Evolutionary conservation across 495 filamentous ascomycete species (phyloP).

Genomic region (Penicillium parvum): DNA sequence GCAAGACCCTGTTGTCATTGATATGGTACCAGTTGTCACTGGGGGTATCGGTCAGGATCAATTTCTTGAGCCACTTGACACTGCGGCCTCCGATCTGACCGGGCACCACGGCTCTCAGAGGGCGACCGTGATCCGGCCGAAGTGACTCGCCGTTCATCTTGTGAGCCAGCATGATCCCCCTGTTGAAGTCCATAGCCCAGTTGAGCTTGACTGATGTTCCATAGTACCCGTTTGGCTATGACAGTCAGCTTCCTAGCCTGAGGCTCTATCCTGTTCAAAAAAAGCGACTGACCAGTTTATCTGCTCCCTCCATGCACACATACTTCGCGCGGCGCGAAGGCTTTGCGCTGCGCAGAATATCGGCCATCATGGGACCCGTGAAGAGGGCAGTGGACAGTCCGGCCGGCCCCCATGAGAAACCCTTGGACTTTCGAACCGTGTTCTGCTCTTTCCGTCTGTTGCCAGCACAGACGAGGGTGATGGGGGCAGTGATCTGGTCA

Average conservation of each 20-base stretch:
- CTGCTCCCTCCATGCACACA: slow-evolving; percentile 91
- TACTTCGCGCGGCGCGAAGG: slow-evolving; percentile 72
- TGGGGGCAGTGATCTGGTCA: slow-evolving; percentile 79
- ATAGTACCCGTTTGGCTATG: slow-evolving; percentile 80
- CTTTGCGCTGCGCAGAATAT: slow-evolving; percentile 64
- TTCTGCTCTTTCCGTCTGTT: slow-evolving; percentile 96
- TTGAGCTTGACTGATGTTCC: slow-evolving; percentile 85
- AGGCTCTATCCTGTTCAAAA: neutral
- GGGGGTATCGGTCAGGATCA: slow-evolving; percentile 72
- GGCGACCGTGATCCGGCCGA: slow-evolving; percentile 83
- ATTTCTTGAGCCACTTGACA: slow-evolving; percentile 89
- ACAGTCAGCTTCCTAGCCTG: slow-evolving; percentile 3
- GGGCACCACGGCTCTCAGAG: slow-evolving; percentile 78
- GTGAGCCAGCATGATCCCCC: slow-evolving; percentile 85
- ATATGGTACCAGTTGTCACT: slow-evolving; percentile 98
- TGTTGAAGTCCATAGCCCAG: slow-evolving; percentile 81
- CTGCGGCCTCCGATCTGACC: slow-evolving; percentile 93
- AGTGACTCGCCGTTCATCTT: slow-evolving; percentile 90
- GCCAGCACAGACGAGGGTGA: slow-evolving; percentile 91
- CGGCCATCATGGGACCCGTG: slow-evolving; percentile 75
- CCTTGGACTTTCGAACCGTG: slow-evolving; percentile 83
- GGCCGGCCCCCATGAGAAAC: slow-evolving; percentile 93
- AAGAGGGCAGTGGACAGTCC: slow-evolving; percentile 87
- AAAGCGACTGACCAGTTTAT: slow-evolving; percentile 56
- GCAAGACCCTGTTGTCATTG: slow-evolving; percentile 88